Evolutionary conservation across 225 moss, liverwort and hornwort genomes (phyloP).

Genomic region (Thuidium tamariscinum): DNA sequence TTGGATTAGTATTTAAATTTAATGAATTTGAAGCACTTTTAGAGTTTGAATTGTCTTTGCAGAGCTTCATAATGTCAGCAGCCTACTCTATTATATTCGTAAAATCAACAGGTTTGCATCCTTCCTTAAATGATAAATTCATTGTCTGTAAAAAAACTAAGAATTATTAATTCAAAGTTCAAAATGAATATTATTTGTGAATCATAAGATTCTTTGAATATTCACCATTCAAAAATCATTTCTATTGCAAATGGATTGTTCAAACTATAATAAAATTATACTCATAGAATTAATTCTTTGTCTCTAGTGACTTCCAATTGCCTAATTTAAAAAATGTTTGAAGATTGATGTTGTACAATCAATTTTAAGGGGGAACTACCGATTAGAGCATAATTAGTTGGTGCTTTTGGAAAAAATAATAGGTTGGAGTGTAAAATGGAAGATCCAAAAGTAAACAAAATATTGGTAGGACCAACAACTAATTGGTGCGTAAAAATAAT

Average conservation of each 20-base stretch:
- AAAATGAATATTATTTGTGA: not conserved
- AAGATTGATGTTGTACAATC: too few species aligned
- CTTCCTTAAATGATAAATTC: not conserved
- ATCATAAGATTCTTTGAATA: not conserved
- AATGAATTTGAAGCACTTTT: not conserved
- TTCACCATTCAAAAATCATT: not conserved
- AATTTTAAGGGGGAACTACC: rapidly evolving
- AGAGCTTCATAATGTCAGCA: not conserved
- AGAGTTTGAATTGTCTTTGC: constrained; percentile 6
- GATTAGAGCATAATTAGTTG: rapidly evolving
- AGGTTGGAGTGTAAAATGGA: rapidly evolving
- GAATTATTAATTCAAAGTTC: not conserved
- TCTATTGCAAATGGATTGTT: not conserved
- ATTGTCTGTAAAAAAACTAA: not conserved
- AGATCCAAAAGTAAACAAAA: not conserved
- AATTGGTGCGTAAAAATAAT: rapidly evolving
- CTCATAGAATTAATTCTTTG: too few species aligned
- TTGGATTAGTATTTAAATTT: not conserved
- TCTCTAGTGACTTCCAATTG: not conserved
- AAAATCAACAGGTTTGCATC: constrained; percentile 4
- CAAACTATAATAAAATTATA: not conserved
- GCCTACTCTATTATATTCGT: not conserved
- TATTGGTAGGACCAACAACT: rapidly evolving
- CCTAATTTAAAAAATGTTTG: too few species aligned
- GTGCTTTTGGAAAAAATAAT: not conserved